Percentiles rank a stretch among this genome's conserved stretches.
These are phyloP conservation scores for Fusarium buharicum DNA, from an alignment of 2,329 filamentous ascomycete genomes.

Conservation along the genomic window DNA sequence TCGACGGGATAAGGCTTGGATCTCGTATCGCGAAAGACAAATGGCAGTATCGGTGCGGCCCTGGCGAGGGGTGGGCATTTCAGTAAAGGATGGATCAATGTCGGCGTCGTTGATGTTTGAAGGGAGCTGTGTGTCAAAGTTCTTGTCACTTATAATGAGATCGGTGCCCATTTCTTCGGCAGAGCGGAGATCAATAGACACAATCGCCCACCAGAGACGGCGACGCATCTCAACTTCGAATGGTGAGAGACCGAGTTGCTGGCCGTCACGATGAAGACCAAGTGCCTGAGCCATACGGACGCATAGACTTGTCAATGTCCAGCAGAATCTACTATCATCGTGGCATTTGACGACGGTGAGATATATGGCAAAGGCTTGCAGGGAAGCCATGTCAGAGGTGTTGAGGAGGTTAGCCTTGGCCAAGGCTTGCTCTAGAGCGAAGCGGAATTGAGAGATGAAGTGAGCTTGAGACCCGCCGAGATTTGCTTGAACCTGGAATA, in stretches of 20 bases:
- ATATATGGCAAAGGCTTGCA: slow-evolving; percentile 36
- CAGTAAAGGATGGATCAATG: slow-evolving; percentile 33
- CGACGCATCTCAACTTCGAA: slow-evolving; percentile 41
- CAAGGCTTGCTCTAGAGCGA: slow-evolving; percentile 36
- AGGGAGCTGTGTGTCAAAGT: slow-evolving; percentile 35
- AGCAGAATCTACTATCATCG: slow-evolving; percentile 35
- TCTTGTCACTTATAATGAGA: slow-evolving; percentile 30
- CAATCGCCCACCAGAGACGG: slow-evolving; percentile 37
- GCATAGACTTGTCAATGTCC: slow-evolving; percentile 34
- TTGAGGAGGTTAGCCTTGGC: slow-evolving; percentile 38
- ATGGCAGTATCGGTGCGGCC: slow-evolving; percentile 33
- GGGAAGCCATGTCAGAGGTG: slow-evolving; percentile 31
- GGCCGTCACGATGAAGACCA: slow-evolving; percentile 34
- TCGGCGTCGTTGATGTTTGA: slow-evolving; percentile 37
- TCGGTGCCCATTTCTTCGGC: slow-evolving; percentile 37
- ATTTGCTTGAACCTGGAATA: slow-evolving; percentile 24
- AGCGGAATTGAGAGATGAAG: slow-evolving; percentile 34
- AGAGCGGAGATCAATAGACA: slow-evolving; percentile 34
- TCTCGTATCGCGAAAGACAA: slow-evolving; percentile 33
- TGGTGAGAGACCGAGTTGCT: slow-evolving; percentile 26
- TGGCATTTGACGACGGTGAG: slow-evolving; percentile 37
- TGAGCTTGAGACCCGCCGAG: slow-evolving; percentile 30
- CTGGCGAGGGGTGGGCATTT: slow-evolving; percentile 26
- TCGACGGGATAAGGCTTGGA: slow-evolving; percentile 25
- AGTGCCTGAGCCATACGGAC: slow-evolving; percentile 36